Base-by-base conservation (phyloP, 1,284 basidiomycete species). In the Naganishia liquefaciens region DNA sequence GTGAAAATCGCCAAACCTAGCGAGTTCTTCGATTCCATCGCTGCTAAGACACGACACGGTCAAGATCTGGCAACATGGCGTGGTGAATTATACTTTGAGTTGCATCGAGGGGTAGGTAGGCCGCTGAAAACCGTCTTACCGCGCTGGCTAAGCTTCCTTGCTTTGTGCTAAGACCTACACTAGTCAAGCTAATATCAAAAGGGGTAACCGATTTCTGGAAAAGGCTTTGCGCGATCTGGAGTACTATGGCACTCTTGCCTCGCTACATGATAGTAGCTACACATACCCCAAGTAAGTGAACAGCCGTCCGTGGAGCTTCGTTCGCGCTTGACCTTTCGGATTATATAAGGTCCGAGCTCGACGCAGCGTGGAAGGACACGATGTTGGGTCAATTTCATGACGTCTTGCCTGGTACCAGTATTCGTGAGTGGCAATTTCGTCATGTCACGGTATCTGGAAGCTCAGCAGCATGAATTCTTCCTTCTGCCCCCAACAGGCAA, bases 361-460 rank as follows among this genome's bases (percentile, higher is more conserved):
- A 97, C 72, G 84, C 86, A 52, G 85, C 86, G 37, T 99, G 95
- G 95, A 93, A 97, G 80, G 93, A 93, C 73, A 86, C 94, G 7
- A 79, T 93, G 21, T 77, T 93, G 42, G 92, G 93, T 73, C 93
- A 95, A 82, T 94, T 93, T 84, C 91, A 93, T 72, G 91, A 91
- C 77, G 49, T 51, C 43, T 39, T 64, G 87, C 87, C 88, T 37
- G 94, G 93, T 13, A 93, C 90, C 66, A 87, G 91, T 0, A 93
- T 95, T 57, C 76, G 73, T 23, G 80, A n/a, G n/a, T n/a, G n/a
- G n/a, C n/a, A n/a, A n/a, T n/a, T n/a, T n/a, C n/a, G n/a, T n/a
- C n/a, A n/a, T n/a, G n/a, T n/a, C n/a, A n/a, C n/a, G 81, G 79
- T 92, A 96, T 6, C 98, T 98, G 77, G 89, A 94, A 7, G 95